Conservation (phyloP, 257 asterid species). For the Linaria vulgaris region DNA sequence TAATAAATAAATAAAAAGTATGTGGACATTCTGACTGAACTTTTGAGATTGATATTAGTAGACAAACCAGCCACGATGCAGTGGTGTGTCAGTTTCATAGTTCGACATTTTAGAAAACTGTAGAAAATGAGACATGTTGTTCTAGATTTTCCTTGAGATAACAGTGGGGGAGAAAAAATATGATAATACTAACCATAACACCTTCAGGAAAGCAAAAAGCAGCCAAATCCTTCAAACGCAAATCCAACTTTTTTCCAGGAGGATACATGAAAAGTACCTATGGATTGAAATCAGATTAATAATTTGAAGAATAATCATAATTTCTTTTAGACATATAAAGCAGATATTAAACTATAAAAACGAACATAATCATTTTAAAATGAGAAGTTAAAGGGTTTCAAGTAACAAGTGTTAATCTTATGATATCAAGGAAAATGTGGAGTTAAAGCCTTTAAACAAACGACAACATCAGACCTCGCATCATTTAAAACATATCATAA, state of each 20-base stretch:
- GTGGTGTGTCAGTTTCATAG: background rate
- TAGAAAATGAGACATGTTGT: conserved; percentile 16
- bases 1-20: background rate
- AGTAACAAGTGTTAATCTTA: conserved; percentile 13
- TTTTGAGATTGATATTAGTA: background rate
- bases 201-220: conserved; percentile 91
- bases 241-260: conserved; percentile 63
- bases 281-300: conserved; percentile 22
- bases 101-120: background rate
- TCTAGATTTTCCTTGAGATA: background rate
- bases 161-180: conserved; percentile 3
- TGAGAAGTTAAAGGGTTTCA: conserved; percentile 3
- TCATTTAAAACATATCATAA: conserved; percentile 8
- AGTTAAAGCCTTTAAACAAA: conserved; percentile 6
- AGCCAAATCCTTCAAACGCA: conserved; percentile 73
- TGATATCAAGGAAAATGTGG: background rate
- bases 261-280: conserved; percentile 86
- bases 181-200: conserved; percentile 59
- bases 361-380: conserved; percentile 8
- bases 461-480: background rate
- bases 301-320: conserved; percentile 3
- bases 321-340: background rate
- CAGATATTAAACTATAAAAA: background rate
- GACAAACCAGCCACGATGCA: background rate
- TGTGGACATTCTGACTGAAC: background rate